Base-by-base conservation (phyloP, 352 stramenopile genomes). In the Phytophthora pinifolia region DNA sequence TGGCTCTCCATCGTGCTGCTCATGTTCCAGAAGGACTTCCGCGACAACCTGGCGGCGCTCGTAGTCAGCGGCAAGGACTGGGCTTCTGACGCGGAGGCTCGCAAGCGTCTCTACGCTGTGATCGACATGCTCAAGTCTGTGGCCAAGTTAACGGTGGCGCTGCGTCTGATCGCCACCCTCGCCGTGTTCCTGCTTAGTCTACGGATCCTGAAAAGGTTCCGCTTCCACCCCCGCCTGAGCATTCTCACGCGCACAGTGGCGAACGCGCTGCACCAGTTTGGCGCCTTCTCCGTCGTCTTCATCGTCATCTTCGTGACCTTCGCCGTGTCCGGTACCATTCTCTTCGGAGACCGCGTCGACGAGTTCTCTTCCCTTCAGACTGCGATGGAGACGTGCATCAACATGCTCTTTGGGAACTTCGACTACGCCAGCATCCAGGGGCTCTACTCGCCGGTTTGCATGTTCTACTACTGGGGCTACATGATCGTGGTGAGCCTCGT, bases 351-450 rank as follows among this genome's bases (percentile, higher is more conserved):
- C 25, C 69, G 76, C 10, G 71, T 85, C 2, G 54, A 70, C 10
- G 50, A 54, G 2, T 88, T 88, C 42, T 69, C 70, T 1, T 79
- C 75, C 2, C 43, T 88, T 2, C 31, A 61, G 10, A 43, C 56
- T 20, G 59, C 78, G 0, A 68, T 83, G 44, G 68, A 83, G 38
- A 74, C 75, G 6, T 86, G 77, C 30, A 71, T 88, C 22, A 83
- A 85, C 43, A 85, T 88, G 71, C 65, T 84, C 10, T 86, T 88
- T 37, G 78, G 74, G 0, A 81, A 74, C 44, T 88, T 86, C 34
- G 74, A 86, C 62, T 84, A 81, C 43, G 27, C 35, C 6, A 70
- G 53, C 2, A 83, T 86, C 35, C 65, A 73, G 22, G 54, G 74
- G 46, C 10, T 83, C 6, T 65, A 81, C 41, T 15, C 55, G 0